Evolutionary conservation across 129 eudicot genomes (phyloP).

Genomic region (Kitagawia praeruptora): DNA sequence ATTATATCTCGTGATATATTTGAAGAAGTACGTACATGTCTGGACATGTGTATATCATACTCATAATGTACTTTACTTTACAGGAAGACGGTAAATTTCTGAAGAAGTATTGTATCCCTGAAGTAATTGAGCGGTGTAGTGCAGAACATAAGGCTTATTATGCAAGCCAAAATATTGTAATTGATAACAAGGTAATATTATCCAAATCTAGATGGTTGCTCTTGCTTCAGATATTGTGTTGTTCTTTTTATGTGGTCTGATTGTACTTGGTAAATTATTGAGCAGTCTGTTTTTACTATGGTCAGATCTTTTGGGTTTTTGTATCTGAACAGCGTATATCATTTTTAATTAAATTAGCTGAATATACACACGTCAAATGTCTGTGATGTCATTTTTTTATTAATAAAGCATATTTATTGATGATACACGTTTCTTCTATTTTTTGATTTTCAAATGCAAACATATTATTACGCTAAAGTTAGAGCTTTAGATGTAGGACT

Average conservation of each 20-base stretch:
- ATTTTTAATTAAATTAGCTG: neutral
- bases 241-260: neutral
- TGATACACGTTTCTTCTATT: too few relatives aligned
- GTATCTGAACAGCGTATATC: neutral
- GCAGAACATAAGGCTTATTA: conserved; percentile 60
- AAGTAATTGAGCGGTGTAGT: conserved; percentile 76
- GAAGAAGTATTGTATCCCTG: conserved; percentile 61
- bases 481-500: neutral
- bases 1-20: neutral
- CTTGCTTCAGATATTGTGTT: neutral
- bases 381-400: neutral
- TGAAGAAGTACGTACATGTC: neutral
- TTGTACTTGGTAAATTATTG: neutral
- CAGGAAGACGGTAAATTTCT: conserved; percentile 71
- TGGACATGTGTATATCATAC: neutral
- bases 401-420: neutral
- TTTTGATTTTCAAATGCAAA: neutral
- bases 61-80: conserved; percentile 9
- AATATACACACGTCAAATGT: neutral
- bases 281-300: neutral
- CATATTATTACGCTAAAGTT: neutral
- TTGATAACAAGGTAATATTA: conserved; percentile 72
- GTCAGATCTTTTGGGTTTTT: too few relatives aligned
- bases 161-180: conserved; percentile 61
- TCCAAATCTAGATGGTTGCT: neutral